Conservation (phyloP, 1,139 yeast genomes). For the Yamadazyma blattariae region DNA sequence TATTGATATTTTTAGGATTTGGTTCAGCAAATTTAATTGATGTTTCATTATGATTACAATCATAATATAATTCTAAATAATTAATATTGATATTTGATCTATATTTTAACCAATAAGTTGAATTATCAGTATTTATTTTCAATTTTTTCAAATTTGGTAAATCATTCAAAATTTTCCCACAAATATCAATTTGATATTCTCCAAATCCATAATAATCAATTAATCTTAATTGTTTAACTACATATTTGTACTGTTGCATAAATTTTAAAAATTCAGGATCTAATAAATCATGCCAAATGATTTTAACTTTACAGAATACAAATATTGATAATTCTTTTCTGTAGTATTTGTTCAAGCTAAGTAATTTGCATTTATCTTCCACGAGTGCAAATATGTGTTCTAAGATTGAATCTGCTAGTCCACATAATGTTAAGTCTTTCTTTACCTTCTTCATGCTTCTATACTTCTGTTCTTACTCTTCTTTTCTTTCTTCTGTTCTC, state of each 20-base stretch:
- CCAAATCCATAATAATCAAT: slow-evolving; percentile 36
- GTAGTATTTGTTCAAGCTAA: slow-evolving; percentile 18
- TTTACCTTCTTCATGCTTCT: not conserved
- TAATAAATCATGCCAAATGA: slow-evolving; percentile 30
- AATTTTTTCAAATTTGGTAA: slow-evolving; percentile 22
- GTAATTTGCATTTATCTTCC: slow-evolving; percentile 24
- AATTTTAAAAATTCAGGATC: slow-evolving; percentile 12
- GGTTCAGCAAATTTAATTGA: slow-evolving; percentile 11
- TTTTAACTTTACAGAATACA: slow-evolving; percentile 24
- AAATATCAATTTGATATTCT: slow-evolving; percentile 40
- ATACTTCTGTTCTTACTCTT: not conserved
- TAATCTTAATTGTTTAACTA: slow-evolving; percentile 24
- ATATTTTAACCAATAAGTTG: slow-evolving; percentile 44
- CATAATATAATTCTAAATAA: slow-evolving; percentile 26
- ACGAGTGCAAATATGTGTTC: slow-evolving; percentile 21
- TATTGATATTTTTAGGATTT: slow-evolving; percentile 19
- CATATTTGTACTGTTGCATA: slow-evolving; percentile 9
- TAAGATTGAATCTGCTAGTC: slow-evolving; percentile 17
- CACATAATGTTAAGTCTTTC: not conserved
- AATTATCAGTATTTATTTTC: slow-evolving; percentile 31
- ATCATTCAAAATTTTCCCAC: slow-evolving; percentile 17
- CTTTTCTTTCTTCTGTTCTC: not conserved
- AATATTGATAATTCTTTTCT: slow-evolving; percentile 19
- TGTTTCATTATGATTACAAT: slow-evolving; percentile 21
- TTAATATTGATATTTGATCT: slow-evolving; percentile 18